Percentiles rank a stretch among this genome's conserved stretches.
Conservation (phyloP, 139 green algal species). For the Micromonas pusilla region DNA sequence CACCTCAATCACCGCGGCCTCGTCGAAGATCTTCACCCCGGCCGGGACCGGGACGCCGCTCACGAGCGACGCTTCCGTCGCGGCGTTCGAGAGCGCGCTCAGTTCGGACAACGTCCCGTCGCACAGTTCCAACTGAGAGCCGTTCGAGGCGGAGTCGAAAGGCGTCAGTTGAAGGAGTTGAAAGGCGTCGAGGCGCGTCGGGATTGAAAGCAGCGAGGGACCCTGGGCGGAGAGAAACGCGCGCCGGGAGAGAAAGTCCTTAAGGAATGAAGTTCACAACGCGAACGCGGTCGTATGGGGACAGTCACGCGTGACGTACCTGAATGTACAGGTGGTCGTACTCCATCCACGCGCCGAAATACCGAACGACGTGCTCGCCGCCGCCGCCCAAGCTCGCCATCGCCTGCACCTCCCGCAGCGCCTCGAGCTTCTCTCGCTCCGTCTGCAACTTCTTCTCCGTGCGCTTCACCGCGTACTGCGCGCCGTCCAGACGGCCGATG, state of each 20-base stretch:
- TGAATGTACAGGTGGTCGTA: conserved; percentile 76
- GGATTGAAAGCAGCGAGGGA: too few species aligned
- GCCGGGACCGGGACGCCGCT: neutral
- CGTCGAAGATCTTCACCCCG: neutral
- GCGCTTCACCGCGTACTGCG: conserved; percentile 82
- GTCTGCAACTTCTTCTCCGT: conserved; percentile 44
- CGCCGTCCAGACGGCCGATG: conserved; percentile 66
- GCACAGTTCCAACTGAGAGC: conserved; percentile 82
- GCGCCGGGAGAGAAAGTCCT: too few species aligned
- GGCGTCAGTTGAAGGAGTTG: too few species aligned
- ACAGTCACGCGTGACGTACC: too few species aligned
- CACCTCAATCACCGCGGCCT: conserved; percentile 26
- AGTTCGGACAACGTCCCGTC: conserved; percentile 37
- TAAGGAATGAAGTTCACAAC: too few species aligned
- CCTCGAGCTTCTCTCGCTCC: conserved; percentile 43
- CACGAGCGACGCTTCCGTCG: neutral
- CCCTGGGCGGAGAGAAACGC: too few species aligned
- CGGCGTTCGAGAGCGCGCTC: neutral
- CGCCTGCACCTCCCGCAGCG: conserved; percentile 71
- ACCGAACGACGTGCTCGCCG: conserved; percentile 62
- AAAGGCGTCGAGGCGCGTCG: too few species aligned
- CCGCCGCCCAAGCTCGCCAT: conserved; percentile 50
- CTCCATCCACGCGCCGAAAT: conserved; percentile 77
- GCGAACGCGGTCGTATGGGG: too few species aligned
- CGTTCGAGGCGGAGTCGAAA: too few species aligned